Base-by-base conservation (phyloP, 495 filamentous ascomycete genomes). In the Saxophila tyrrhenica region DNA sequence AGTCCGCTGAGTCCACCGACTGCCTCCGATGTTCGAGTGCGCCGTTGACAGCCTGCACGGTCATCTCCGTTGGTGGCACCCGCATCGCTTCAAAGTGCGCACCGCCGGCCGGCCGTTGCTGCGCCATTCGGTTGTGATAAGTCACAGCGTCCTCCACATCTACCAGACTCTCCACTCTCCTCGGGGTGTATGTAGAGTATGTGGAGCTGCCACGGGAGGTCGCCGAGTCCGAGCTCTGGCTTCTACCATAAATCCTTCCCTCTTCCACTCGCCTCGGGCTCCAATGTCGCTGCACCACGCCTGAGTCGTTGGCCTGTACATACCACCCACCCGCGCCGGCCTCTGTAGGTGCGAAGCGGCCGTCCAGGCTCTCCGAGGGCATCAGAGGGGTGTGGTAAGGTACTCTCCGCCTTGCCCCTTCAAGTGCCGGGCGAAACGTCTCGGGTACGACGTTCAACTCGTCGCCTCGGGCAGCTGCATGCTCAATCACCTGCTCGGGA, bases 371-470 rank as follows among this genome's bases (percentile, higher is more conserved):
- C 51, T 82, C 81, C 0, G 84, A 80, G 0, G 92, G 92, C 45
- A 82, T 79, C 22, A 96, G 68, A 2, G 84, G 77, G 16, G 67
- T 64, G 29, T 56, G 50, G 2, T 35, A 42, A 25, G 50, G 57
- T 15, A 47, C 1, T 22, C 51, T 22, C 0, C 43, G 41, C 25
- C 17, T 35, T 16, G 45, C 29, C 8, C 79, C 81, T 57, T 81
- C 80, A 11, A 72, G 71, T 2, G 82, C 82, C 0, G 82, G 77
- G 46, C 85, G 88, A 70, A 96, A 97, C 0, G 87, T 89, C 62
- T 95, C 86, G 0, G 91, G 86, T 22, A 94, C 78, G 17, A 97
- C 81, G 60, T 95, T 95, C 54, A 98, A 78, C 61, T 96, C 92
- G 59, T 97, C 90, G 0, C 91, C 92, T 1, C 78, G 74, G 21